Evolutionary conservation across 225 moss, liverwort and hornwort genomes (phyloP), one percentile per base, ranked within the genome.

Genomic region (Marchantia paleacea): DNA sequence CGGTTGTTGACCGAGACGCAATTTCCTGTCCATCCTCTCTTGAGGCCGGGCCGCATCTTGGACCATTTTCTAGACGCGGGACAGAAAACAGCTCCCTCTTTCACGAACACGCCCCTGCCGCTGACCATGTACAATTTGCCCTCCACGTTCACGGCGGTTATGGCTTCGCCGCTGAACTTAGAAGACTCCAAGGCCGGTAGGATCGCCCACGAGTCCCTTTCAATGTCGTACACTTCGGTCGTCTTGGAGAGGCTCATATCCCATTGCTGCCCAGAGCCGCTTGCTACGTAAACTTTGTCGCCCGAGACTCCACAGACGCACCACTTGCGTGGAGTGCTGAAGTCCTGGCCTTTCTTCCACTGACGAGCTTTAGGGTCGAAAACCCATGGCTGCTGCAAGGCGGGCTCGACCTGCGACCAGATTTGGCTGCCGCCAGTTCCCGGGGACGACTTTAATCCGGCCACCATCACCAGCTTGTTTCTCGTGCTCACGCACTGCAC

Each of bases 81-180:
- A n/a, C 89, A 87, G 55, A 90, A 90, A 1, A 90, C 86, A 0
- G 86, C 90, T 0, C 96, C 94, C 2, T 91, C 90, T 14, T 89
- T 94, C 0, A 87, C 72, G 68, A 89, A 90, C 49, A 89, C 87
- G 0, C 96, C 96, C 6, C 82, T 86, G 0, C 94, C 92, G 15
- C 89, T 94, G 7, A 91, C 90, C 47, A 96, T 88, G 83, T 89
- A 82, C 10, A 96, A 87, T 70, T 88, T 92, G 7, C 75, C 89
- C 7, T 76, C 39, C 2, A 75, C 76, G 3, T 74, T 80, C 6
- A 91, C 91, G 0, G 94, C 92, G 7, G 81, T 80, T 73, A 94
- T 93, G 11, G 96, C 90, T 81, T 96, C 96, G 0, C 96, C 96
- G 26, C 94, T 94, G 75, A 94, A 96, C 82, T 92, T 96, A 16